Base-by-base conservation (phyloP, 1,139 yeast genomes). In the Sugiyamaella novakii region DNA sequence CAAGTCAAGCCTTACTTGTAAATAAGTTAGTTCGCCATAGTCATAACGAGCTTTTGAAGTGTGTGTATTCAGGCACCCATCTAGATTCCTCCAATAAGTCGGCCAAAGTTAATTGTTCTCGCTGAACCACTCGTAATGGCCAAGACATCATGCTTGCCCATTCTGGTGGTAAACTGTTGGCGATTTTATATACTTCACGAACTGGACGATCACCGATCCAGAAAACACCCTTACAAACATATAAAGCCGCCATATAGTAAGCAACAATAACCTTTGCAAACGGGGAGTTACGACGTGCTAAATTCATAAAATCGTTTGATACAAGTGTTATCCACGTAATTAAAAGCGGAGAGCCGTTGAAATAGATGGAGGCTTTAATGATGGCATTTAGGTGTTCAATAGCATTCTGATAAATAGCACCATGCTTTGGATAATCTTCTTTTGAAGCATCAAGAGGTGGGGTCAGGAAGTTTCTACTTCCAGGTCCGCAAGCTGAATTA, bases 171-270 rank as follows among this genome's bases (percentile, higher is more conserved):
- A 56, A 50, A 24, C 40, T 28, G 10, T 33, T 22, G 3, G 50
- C 51, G 19, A 55, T 47, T 31, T 40, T 46, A 21, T 24, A 24
- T 28, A 47, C 48, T 45, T 51, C 59, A 17, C 46, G 49, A 17
- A 18, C 30, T 2, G 60, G 58, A 11, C 60, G 51, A 11, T 43
- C 35, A 3, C 53, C 51, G n/a, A 57, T 38, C 62, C 62, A 59
- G 47, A 56, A 55, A 34, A 35, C 49, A 18, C 30, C 21, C 19
- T 50, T 45, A 28, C 54, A 46, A 12, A 54, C 34, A 28, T 51
- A 53, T 29, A 58, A 37, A 8, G 51, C 49, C 3, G 58, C 58
- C 46, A 58, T 41, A 18, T 54, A 49, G 30, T 55, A 54, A 3
- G 54, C 49, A 34, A 56, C 42, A 11, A 59, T 49, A 7, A 54